Conservation (phyloP, 2,329 filamentous ascomycete genomes). For the Penicillium sp. region DNA sequence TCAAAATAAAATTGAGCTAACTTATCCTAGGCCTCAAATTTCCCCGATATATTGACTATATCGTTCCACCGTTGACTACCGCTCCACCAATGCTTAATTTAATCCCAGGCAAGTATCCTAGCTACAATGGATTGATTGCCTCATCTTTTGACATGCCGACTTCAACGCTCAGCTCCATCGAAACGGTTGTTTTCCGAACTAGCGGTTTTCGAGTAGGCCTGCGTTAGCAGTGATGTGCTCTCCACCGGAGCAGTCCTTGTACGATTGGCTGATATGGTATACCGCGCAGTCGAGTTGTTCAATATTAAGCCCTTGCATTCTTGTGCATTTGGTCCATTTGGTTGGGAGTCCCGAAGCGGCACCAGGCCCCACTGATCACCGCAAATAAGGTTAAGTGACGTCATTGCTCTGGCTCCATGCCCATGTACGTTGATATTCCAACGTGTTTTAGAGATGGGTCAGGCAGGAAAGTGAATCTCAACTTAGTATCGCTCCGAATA, state of each 20-base stretch:
- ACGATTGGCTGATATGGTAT: neutral
- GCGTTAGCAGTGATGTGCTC: neutral
- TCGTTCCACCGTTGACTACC: no score
- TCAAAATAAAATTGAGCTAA: no score
- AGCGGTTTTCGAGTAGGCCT: slow-evolving; percentile 3
- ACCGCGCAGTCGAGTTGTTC: neutral
- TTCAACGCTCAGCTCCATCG: neutral
- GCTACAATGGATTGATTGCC: neutral
- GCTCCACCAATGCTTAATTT: neutral
- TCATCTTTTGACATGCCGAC: slow-evolving; percentile 4
- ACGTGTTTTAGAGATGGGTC: neutral
- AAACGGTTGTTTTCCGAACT: neutral
- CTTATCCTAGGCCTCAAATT: no score
- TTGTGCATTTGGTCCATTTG: neutral
- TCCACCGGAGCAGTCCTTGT: neutral
- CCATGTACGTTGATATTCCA: neutral
- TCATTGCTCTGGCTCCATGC: neutral
- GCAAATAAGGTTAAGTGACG: slow-evolving; percentile 12
- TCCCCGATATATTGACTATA: neutral
- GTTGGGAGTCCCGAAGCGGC: slow-evolving; percentile 9
- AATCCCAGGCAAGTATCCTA: slow-evolving; percentile 2
- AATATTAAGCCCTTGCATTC: neutral
- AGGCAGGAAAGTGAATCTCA: neutral
- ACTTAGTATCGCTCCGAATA: neutral
- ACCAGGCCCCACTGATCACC: slow-evolving; percentile 9